Evolutionary conservation across 78 protist genomes (phyloP), one percentile per base, ranked within the genome.

Genomic region (Bodo saltans): DNA sequence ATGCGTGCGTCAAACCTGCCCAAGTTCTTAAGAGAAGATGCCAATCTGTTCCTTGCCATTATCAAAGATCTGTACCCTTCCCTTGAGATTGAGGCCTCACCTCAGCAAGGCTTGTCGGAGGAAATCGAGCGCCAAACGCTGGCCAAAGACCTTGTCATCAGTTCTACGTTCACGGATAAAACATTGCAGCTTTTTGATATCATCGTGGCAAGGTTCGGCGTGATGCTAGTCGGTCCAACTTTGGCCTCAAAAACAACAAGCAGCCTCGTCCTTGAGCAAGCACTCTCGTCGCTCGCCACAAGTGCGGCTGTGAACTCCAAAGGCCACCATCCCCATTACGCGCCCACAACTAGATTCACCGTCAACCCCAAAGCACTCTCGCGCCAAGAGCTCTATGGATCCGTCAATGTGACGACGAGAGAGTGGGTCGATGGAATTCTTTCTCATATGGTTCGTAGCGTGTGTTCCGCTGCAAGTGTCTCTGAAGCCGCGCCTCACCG

Each of bases 371-470:
- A 92, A 72, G 0, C 92, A n/a, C 40, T 92, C 70, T 73, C 88
- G 8, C 23, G 73, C 73, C 83, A 68, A 8, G 85, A 92, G 87
- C 68, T 92, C 40, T 92, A 78, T 60, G 95, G 95, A 30, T 30
- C 28, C 40, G 47, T 83, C n/a, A 90, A 92, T 53, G 41, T 26
- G 23, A 85, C 82, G 69, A 60, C 92, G 17, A 83, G 68, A 33
- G 90, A 88, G 52, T 92, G 95, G 95, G 17, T 72, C 21, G 91
- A 92, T 39, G 95, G 95, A 33, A 35, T 92, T 27, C 42, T 87
- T 35, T 79, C 90, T 70, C 37, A 81, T 11, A 0, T 79, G 40
- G 68, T 83, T 42, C 83, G 91, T 28, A 80, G 40, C 26, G 38
- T 0, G 23, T 0, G 8, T 8, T 39, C 33, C 1, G 41, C 37